A percentile compares a stretch with the other conserved stretches of the same genome.
These are phyloP conservation scores for Metschnikowia amazonensis DNA, from an alignment of 805 yeast species.

Conservation along the genomic window DNA sequence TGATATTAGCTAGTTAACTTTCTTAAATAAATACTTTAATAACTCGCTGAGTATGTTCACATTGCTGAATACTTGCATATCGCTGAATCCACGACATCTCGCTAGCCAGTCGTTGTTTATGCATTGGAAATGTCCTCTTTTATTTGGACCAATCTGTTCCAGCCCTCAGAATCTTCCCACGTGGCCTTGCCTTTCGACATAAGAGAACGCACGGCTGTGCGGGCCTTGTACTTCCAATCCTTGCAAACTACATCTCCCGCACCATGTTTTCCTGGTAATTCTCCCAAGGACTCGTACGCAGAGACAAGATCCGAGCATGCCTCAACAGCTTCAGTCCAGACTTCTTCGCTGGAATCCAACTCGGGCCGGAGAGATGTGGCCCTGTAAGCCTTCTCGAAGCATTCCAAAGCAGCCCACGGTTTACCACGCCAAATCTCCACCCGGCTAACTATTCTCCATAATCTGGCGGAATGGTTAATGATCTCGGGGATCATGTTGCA, in stretches of 20 bases:
- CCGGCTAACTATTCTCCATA: slow-evolving; percentile 81
- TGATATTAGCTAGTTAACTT: slow-evolving; percentile 10
- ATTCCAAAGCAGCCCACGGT: slow-evolving; percentile 85
- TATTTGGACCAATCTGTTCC: slow-evolving; percentile 57
- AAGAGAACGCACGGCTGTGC: slow-evolving; percentile 65
- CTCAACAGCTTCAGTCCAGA: slow-evolving; percentile 78
- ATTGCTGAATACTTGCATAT: too few species aligned
- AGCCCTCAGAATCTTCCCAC: slow-evolving; percentile 81
- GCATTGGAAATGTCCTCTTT: slow-evolving; percentile 38
- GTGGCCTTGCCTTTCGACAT: slow-evolving; percentile 72
- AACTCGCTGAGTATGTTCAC: not conserved
- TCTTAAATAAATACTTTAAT: not conserved
- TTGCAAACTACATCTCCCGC: slow-evolving; percentile 84
- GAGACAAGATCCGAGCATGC: slow-evolving; percentile 75
- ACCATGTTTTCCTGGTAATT: slow-evolving; percentile 69
- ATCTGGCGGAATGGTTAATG: slow-evolving; percentile 59
- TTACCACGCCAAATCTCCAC: slow-evolving; percentile 82
- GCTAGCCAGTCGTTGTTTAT: not conserved
- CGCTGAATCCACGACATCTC: too few species aligned
- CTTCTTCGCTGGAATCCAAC: slow-evolving; percentile 52
- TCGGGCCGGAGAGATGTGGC: slow-evolving; percentile 64
- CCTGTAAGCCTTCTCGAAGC: slow-evolving; percentile 83
- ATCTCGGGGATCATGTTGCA: slow-evolving; percentile 65
- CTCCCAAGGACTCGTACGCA: slow-evolving; percentile 87
- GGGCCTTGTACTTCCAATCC: slow-evolving; percentile 87